phyloP scores from a whole-genome alignment of 2,329 filamentous ascomycete genomes.

The Simplicillium sp. region DNA sequence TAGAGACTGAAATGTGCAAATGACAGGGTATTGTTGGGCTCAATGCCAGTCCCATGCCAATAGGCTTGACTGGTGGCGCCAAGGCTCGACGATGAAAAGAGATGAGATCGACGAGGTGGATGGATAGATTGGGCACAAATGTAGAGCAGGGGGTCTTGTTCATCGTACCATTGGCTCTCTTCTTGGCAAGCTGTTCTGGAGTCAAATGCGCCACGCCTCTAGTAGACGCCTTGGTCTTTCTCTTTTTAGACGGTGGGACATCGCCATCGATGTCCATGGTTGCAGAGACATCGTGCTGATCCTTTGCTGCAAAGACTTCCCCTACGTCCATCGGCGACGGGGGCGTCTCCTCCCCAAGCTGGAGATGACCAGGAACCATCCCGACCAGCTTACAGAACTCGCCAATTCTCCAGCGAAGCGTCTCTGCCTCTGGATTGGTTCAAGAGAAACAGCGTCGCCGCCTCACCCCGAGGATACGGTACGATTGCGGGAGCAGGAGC shows the following conservation, averaged over 20 bases:
- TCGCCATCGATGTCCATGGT: not conserved
- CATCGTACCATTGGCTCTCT: slow-evolving; percentile 45
- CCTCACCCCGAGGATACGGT: too few relatives aligned
- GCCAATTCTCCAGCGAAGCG: too few relatives aligned
- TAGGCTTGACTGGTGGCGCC: slow-evolving; percentile 1
- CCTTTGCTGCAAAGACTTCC: too few relatives aligned
- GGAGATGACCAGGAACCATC: too few relatives aligned
- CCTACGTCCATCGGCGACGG: too few relatives aligned
- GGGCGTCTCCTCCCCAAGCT: too few relatives aligned
- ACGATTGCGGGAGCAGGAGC: too few relatives aligned
- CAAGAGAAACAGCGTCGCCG: too few relatives aligned
- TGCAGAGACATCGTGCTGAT: not conserved
- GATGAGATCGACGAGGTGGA: not conserved
- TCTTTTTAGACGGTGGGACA: slow-evolving; percentile 26
- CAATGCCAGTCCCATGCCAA: not conserved
- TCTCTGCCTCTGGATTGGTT: too few relatives aligned
- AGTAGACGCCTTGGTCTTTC: slow-evolving; percentile 31
- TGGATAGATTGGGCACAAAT: not conserved
- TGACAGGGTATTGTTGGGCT: not conserved
- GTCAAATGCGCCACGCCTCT: slow-evolving; percentile 55
- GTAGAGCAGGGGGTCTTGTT: not conserved
- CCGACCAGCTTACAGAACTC: too few relatives aligned
- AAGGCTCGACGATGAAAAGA: slow-evolving; percentile 8
- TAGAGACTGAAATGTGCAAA: too few relatives aligned
- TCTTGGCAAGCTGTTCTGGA: slow-evolving; percentile 64